A percentile compares a stretch with the other conserved stretches of the same genome.
These are phyloP conservation scores for Hanseniaspora lachancei DNA, from an alignment of 805 yeast genomes.

Conservation along the genomic window DNA sequence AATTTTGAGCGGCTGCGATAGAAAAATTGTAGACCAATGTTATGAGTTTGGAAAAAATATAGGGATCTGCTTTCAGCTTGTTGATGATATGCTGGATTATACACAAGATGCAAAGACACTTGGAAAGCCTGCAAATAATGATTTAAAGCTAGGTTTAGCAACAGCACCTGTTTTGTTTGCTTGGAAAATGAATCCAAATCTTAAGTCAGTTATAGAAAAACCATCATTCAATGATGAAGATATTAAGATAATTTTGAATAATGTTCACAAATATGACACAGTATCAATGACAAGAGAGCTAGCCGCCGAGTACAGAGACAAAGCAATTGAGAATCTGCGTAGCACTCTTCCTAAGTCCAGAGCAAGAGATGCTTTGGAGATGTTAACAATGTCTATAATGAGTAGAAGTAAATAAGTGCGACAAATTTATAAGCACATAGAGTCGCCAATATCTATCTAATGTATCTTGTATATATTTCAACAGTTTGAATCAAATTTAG, in stretches of 20 bases:
- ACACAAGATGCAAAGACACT: conserved; percentile 72
- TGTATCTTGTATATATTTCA: not conserved
- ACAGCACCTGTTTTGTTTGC: conserved; percentile 94
- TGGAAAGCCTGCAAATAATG: conserved; percentile 96
- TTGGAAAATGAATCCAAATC: conserved; percentile 75
- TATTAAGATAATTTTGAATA: conserved; percentile 62
- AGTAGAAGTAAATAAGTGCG: conserved; percentile 69
- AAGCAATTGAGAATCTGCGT: conserved; percentile 60
- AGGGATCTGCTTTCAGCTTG: conserved; percentile 90
- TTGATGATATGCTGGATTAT: conserved; percentile 91
- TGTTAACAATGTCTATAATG: conserved; percentile 68
- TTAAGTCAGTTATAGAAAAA: conserved; percentile 72
- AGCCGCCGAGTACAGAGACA: conserved; percentile 66
- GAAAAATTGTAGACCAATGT: conserved; percentile 63
- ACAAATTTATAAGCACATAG: not conserved
- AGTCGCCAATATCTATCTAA: not conserved
- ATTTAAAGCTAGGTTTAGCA: conserved; percentile 82
- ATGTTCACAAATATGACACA: conserved; percentile 62
- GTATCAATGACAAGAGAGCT: conserved; percentile 59
- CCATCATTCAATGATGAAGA: conserved; percentile 75
- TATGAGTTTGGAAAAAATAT: conserved; percentile 86
- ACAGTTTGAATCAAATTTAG: not conserved
- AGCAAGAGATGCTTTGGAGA: conserved; percentile 74
- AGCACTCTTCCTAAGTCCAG: conserved; percentile 68
- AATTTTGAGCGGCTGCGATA: conserved; percentile 73